Evolutionary conservation across 2,329 filamentous ascomycete genomes (phyloP).

Genomic region (Claviceps quebecensis): DNA sequence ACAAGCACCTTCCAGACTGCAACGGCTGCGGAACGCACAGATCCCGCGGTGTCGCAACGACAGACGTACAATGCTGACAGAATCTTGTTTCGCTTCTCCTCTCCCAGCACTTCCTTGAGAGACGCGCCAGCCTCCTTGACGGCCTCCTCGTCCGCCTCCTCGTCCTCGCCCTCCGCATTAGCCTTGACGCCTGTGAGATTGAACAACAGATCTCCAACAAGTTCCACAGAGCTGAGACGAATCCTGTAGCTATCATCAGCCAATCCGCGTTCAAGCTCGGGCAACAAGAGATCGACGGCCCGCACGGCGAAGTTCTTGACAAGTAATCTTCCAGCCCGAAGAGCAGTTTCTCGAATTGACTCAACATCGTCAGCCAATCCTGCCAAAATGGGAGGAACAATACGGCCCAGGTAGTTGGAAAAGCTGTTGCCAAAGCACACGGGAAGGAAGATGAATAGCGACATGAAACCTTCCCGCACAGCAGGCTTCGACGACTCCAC

Average conservation of each 20-base stretch:
- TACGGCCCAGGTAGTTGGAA: conserved; percentile 83
- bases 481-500: conserved; percentile 80
- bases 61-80: conserved; percentile 96
- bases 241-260: conserved; percentile 98
- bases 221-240: conserved; percentile 91
- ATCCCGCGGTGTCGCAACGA: conserved; percentile 85
- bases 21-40: conserved; percentile 81
- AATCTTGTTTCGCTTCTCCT: conserved; percentile 93
- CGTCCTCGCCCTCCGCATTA: conserved; percentile 64
- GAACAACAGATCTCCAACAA: conserved; percentile 93
- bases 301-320: conserved; percentile 98
- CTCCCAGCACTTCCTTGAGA: conserved; percentile 84
- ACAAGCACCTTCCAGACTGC: conserved; percentile 96
- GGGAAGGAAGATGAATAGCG: conserved; percentile 95
- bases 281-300: conserved; percentile 83
- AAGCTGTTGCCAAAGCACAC: conserved; percentile 99
- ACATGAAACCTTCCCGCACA: conserved; percentile 98
- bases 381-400: conserved; percentile 87
- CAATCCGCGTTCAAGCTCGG: conserved; percentile 87
- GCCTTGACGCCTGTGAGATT: conserved; percentile 90
- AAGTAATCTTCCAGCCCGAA: conserved; percentile 81
- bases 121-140: conserved; percentile 81
- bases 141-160: conserved; percentile 48
- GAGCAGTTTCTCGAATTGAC: conserved; percentile 89
- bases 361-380: conserved; percentile 93